phyloP scores from a whole-genome alignment of 805 yeast genomes.

The Yarrowia sp. region DNA sequence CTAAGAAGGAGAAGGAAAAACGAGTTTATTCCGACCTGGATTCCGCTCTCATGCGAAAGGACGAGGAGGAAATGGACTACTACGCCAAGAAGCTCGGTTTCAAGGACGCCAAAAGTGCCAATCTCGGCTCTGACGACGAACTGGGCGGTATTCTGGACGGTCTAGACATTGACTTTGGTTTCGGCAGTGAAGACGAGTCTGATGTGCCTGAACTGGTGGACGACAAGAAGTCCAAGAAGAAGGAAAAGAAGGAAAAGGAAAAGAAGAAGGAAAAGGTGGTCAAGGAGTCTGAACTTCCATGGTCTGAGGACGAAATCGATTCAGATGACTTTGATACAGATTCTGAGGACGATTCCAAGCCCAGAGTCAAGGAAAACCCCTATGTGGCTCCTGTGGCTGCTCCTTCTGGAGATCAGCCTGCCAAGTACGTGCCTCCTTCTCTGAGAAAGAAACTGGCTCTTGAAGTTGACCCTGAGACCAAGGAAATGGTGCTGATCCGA shows the following conservation, averaged over 20 bases:
- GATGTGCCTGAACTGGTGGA: slow-evolving; percentile 41
- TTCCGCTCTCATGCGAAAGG: slow-evolving; percentile 59
- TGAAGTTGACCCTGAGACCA: slow-evolving; percentile 49
- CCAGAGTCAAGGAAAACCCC: slow-evolving; percentile 66
- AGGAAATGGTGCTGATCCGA: slow-evolving; percentile 59
- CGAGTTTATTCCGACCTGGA: slow-evolving; percentile 53
- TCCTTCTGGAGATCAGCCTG: slow-evolving; percentile 41
- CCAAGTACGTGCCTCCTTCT: slow-evolving; percentile 86
- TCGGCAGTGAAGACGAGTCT: slow-evolving; percentile 25
- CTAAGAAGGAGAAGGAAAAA: slow-evolving; percentile 41
- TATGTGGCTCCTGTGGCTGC: slow-evolving; percentile 55
- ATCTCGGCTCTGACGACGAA: slow-evolving; percentile 62
- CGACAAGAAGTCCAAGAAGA: slow-evolving; percentile 40
- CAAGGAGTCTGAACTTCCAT: slow-evolving; percentile 38
- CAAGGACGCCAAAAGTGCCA: slow-evolving; percentile 57
- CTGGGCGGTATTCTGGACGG: slow-evolving; percentile 86
- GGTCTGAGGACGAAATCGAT: slow-evolving; percentile 45
- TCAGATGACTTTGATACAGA: slow-evolving; percentile 46
- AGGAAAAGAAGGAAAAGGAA: slow-evolving; percentile 42
- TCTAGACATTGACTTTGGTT: slow-evolving; percentile 58
- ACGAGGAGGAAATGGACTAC: slow-evolving; percentile 79
- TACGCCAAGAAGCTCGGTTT: slow-evolving; percentile 84
- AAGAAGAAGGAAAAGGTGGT: slow-evolving; percentile 44
- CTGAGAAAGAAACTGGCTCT: slow-evolving; percentile 61
- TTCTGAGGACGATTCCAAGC: slow-evolving; percentile 38